Evolutionary conservation across 176 grass and related monocot species (phyloP), one percentile per base, ranked within the genome.

Genomic region (Zizania latifolia): DNA sequence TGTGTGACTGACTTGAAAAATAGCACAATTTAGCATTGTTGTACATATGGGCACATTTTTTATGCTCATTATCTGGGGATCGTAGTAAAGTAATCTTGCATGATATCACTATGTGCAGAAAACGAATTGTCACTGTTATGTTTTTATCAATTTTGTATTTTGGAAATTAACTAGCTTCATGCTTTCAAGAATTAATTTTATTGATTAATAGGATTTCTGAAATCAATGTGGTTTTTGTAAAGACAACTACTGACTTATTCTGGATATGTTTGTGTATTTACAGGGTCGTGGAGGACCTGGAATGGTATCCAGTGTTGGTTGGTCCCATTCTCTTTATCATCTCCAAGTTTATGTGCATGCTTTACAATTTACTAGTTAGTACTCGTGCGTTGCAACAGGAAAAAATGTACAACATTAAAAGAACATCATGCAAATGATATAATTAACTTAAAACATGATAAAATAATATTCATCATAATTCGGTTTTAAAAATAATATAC

Each of bases 261-360:
- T 84, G 71, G 27, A 80, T 75, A 75, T 22, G 16, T 80, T 75
- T 62, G 28, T 79, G 58, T 32, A 64, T 94, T 98, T 98, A 28
- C 82, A 99, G 96, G 89, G 96, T 74, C 92, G 92, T 82, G 96
- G 96, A 73, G 96, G 96, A 90, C 96, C 96, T 63, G 96, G 96
- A 36, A 89, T 92, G 80, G 46, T 79, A 87, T 83, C 91, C 86
- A 90, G 33, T 64, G 74, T 74, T 83, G 95, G 89, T 89, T 76
- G 67, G 79, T 68, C 62, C 64, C 66, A 45, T 45, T 51, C 75
- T 78, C 41, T 62, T 60, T 10, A 76, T 72, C 27, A 68, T 50
- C 60, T 56, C 54, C 56, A 27, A 53, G 36, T 76, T 83, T 68
- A 29, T 80, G 30, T 61, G 29, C 57, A 50, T 60, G 34, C 32